Base-by-base conservation (phyloP, 805 yeast species). In the Monosporozyma siamensis region DNA sequence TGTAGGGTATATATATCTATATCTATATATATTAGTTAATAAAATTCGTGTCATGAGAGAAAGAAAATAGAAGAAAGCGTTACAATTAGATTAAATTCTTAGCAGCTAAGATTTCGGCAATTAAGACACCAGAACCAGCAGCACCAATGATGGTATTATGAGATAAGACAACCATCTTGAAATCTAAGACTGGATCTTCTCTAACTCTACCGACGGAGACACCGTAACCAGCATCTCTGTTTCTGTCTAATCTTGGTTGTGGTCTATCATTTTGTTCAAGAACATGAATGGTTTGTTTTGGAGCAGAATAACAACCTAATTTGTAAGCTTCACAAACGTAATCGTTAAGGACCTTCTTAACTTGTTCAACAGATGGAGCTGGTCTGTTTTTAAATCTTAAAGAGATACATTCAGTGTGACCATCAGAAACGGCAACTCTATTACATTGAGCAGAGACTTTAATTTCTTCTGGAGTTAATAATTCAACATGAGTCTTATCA, bases 141-240 rank as follows among this genome's bases (percentile, higher is more conserved):
- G 98, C 98, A 59, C 98, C 98, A 52, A 92, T 86, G 56, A 92
- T 76, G 43, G 98, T 92, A 74, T 92, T 92, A 67, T 92, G 98
- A 22, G 97, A 89, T 51, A 92, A 71, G n/a, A 88, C 92, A 43
- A 92, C 96, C 89, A 92, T 90, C 70, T 92, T 92, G 71, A 75
- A 78, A 65, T 92, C 98, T 54, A 92, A 73, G 10, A 92, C 86
- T 7, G 95, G 88, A 62, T 92, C 98, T 54, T 78, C 84, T 70
- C 98, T 81, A 46, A 92, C 69, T 67, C 98, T 77, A 40, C 98
- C 97, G 40, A 92, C 97, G 37, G 94, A 75, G 41, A 90, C 96
- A 55, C 95, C 94, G 66, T 77, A 89, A 25, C 98, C 97, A 41
- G 72, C 75, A 58, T 94, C 97, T 69, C 96, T 80, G 63, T 90